Conservation (phyloP, 208 protist species). For the Acanthamoeba castellanii region DNA sequence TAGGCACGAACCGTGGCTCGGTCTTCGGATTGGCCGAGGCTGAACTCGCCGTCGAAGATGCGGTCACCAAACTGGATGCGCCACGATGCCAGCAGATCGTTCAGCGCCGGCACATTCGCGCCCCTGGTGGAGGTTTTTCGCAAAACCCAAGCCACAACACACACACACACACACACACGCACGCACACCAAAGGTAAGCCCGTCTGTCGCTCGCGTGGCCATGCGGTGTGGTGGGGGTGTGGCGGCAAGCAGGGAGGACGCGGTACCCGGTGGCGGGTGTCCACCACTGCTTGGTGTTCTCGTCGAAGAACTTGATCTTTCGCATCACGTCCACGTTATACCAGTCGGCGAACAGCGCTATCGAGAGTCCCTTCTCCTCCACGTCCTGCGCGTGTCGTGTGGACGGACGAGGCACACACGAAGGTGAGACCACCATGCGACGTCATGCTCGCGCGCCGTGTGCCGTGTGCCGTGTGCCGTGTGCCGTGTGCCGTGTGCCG, state of each 20-base stretch:
- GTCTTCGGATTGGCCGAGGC: constrained; percentile 1
- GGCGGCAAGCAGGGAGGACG: not conserved
- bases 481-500: not conserved
- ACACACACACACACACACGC: not conserved
- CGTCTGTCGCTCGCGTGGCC: not conserved
- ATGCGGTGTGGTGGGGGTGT: not conserved
- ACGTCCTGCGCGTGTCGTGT: constrained; percentile 86
- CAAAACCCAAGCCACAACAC: not conserved
- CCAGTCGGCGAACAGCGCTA: constrained; percentile 95
- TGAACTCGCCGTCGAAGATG: constrained; percentile 83
- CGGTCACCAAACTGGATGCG: constrained; percentile 87
- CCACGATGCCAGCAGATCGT: constrained; percentile 91
- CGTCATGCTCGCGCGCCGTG: not conserved
- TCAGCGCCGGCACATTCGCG: constrained; percentile 93
- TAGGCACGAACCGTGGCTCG: not conserved
- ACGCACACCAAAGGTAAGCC: not conserved
- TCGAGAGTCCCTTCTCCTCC: constrained; percentile 87
- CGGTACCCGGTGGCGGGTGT: constrained; percentile 87
- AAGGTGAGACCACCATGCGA: not conserved
- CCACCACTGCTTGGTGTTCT: constrained; percentile 92
- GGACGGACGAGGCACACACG: too few species aligned
- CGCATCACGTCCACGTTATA: constrained; percentile 92
- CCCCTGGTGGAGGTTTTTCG: constrained; percentile 79
- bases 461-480: not conserved
- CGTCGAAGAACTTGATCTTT: constrained; percentile 92